Evolutionary conservation across 1,284 basidiomycete genomes (phyloP).

Genomic region (Ceratorhiza oryzae-sativae): DNA sequence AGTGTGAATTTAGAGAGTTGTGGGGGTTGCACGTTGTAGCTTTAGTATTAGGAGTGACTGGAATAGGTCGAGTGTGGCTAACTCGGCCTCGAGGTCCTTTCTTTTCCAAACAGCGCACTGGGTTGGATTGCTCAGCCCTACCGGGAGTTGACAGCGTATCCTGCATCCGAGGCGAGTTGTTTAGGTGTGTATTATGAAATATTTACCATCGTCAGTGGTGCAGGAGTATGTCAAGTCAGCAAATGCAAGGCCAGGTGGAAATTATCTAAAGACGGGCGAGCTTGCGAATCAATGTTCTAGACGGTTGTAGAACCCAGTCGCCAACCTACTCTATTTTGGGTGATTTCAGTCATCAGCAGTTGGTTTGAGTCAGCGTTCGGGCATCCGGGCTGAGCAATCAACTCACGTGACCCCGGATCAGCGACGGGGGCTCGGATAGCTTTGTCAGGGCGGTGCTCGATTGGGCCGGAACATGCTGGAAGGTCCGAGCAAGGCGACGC

Average conservation of each 20-base stretch:
- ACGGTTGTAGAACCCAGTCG: neutral
- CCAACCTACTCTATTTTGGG: neutral
- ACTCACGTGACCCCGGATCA: neutral
- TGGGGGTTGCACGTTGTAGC: slow-evolving; percentile 16
- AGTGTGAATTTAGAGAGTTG: slow-evolving; percentile 11
- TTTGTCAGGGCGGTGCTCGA: slow-evolving; percentile 7
- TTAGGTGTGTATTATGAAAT: neutral
- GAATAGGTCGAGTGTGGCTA: no score
- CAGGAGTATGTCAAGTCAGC: neutral
- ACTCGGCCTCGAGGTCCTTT: no score
- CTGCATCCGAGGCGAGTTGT: neutral
- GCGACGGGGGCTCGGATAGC: neutral
- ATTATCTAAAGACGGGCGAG: neutral
- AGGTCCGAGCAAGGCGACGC: slow-evolving; percentile 10
- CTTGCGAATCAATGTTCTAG: slow-evolving; percentile 5
- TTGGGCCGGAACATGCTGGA: slow-evolving; percentile 26
- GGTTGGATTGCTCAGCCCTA: slow-evolving; percentile 1
- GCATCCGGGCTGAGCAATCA: neutral
- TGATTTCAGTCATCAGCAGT: neutral
- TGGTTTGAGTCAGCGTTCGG: neutral
- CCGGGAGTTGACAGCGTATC: neutral
- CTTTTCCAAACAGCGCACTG: no score
- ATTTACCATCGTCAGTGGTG: neutral
- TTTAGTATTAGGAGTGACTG: neutral
- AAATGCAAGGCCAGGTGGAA: neutral